phyloP scores from a whole-genome alignment of 2,329 filamentous ascomycete species.

The Fusarium compactum region DNA sequence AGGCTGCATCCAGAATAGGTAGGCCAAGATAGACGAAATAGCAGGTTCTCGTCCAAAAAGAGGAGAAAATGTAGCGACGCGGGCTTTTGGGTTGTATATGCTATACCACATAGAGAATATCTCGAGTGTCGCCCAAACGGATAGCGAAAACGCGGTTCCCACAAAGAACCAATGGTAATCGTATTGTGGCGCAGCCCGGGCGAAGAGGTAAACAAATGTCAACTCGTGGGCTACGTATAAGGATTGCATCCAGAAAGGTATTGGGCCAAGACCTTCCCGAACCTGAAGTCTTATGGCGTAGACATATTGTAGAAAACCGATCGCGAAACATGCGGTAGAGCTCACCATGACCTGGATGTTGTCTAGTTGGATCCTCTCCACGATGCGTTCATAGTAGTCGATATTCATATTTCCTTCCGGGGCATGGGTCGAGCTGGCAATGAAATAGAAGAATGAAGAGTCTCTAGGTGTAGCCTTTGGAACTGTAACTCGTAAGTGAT shows the following conservation, averaged over 20 bases:
- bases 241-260: slow-evolving; percentile 18
- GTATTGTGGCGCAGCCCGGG: not conserved
- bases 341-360: not conserved
- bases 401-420: not conserved
- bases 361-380: not conserved
- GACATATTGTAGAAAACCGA: slow-evolving; percentile 3
- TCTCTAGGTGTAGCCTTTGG: not conserved
- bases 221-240: slow-evolving; percentile 15
- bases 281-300: slow-evolving; percentile 12
- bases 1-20: too few species aligned
- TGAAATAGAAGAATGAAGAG: not conserved
- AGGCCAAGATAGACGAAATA: not conserved
- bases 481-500: not conserved
- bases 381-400: not conserved
- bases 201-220: not conserved
- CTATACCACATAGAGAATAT: slow-evolving; percentile 8
- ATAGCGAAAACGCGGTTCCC: not conserved
- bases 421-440: not conserved
- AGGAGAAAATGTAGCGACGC: not conserved
- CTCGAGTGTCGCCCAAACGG: not conserved
- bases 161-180: not conserved
- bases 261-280: slow-evolving; percentile 10
- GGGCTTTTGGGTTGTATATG: not conserved
- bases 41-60: not conserved
- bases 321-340: not conserved